These are phyloP conservation scores for Boletus rufocinnamomeus DNA, from an alignment of 768 basidiomycete genomes.

Conservation along the genomic window DNA sequence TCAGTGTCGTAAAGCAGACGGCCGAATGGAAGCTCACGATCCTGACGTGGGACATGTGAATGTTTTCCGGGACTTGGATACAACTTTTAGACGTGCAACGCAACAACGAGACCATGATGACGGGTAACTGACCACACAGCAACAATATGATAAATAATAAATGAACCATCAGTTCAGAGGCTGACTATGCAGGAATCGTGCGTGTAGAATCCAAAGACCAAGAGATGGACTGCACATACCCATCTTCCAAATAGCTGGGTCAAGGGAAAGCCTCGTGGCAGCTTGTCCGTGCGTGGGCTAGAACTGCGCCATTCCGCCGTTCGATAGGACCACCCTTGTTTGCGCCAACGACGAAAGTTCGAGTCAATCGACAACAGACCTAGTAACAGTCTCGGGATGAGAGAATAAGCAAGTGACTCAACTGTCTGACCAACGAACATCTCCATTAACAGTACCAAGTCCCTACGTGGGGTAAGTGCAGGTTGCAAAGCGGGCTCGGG, in stretches of 20 bases:
- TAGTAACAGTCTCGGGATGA: not conserved
- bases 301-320: not conserved
- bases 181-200: not conserved
- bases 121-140: not conserved
- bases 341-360: not conserved
- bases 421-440: not conserved
- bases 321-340: not conserved
- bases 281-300: not conserved
- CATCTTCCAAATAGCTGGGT: not conserved
- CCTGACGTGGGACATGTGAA: constrained; percentile 6
- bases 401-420: not conserved
- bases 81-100: not conserved
- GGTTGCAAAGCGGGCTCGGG: not conserved
- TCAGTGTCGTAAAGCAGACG: constrained; percentile 4
- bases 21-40: not conserved
- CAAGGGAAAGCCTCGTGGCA: not conserved
- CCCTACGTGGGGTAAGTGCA: not conserved
- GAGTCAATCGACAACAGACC: not conserved
- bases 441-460: constrained; percentile 5
- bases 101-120: not conserved
- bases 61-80: not conserved
- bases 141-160: too few species aligned
- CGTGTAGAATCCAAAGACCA: not conserved
- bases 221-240: not conserved
- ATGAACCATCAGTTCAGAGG: not conserved